Conservation (phyloP, 164 flowering plant genomes). For the Litsea cubeba region DNA sequence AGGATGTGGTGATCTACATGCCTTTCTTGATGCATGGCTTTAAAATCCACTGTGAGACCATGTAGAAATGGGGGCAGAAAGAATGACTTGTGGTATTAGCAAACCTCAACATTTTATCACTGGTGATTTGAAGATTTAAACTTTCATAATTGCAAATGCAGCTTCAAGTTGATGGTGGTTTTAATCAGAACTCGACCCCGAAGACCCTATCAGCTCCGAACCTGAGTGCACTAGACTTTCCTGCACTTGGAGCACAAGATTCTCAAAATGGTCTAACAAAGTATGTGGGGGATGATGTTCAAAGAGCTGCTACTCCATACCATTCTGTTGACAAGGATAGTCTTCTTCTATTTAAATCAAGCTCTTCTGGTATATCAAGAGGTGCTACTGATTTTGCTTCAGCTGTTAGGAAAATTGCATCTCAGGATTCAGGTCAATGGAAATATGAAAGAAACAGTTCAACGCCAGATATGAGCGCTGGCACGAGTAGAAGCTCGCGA, state of each 20-base stretch:
- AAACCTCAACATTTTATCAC: neutral
- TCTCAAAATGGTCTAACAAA: conserved; percentile 42
- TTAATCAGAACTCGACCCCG: conserved; percentile 53
- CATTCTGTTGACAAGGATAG: conserved; percentile 58
- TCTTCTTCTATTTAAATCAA: conserved; percentile 54
- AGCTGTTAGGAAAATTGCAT: conserved; percentile 74
- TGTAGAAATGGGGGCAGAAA: neutral
- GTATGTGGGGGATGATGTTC: conserved; percentile 53
- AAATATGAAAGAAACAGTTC: conserved; percentile 72
- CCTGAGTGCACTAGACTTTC: conserved; percentile 74
- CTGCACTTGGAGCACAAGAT: conserved; percentile 61
- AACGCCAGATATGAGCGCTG: conserved; percentile 36
- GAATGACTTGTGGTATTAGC: neutral
- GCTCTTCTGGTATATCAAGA: conserved; percentile 48
- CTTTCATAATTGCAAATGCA: conserved; percentile 33
- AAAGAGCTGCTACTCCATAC: conserved; percentile 45
- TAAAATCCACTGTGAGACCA: neutral
- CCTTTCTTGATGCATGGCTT: neutral
- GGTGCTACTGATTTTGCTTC: conserved; percentile 85
- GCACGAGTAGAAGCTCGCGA: conserved; percentile 76
- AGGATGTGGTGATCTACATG: neutral
- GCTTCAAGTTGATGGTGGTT: conserved; percentile 89
- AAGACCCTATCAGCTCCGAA: conserved; percentile 75
- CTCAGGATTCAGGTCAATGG: conserved; percentile 80
- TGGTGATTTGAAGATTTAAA: neutral